Evolutionary conservation across 768 basidiomycete genomes (phyloP), one percentile per base, ranked within the genome.

Genomic region (Collybia sp.): DNA sequence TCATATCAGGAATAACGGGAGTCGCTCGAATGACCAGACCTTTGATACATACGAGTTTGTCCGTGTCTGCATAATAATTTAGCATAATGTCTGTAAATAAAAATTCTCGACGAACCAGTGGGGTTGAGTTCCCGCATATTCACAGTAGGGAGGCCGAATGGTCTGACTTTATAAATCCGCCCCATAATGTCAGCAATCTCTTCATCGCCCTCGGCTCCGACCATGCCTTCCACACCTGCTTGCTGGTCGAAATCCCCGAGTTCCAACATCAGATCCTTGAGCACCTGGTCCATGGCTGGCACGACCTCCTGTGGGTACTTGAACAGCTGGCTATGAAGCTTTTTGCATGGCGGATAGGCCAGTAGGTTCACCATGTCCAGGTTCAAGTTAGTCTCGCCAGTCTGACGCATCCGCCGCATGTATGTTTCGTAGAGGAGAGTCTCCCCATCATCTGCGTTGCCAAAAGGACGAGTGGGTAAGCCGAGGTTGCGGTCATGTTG

Each of bases 1-100:
- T 94, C 96, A 99, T 98, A 66, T 99, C 96, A 3, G 96, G 96
- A 48, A 98, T 97, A 57, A 99, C 88, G 10, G 95, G 92, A 0
- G 96, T 97, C 0, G 94, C 90, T 17, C 96, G 88, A 50, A 99
- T 98, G 57, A 98, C 93, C 6, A 99, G 82, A 47, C 96, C 96
- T 63, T 95, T 96, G 70, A 99, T 87, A 46, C 82, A 85, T 15
- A 96, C 88, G 15, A 99, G 83, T 65, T 97, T 96, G 76, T 99
- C 96, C 55, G 96, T 99, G 59, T 99, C 96, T 97, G 50, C 30
- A 46, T 39, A 45, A 40, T 47, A 10, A 10, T 20, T 20, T 38
- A 18, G 39, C 33, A 30, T 31, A 48, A 16, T 16, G 41, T 39
- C 9, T 36, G 15, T 10, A 46, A 20, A 35, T 30, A 19, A 18